Base-by-base conservation (phyloP, 805 yeast genomes). In the Monosporozyma yasuniensis region DNA sequence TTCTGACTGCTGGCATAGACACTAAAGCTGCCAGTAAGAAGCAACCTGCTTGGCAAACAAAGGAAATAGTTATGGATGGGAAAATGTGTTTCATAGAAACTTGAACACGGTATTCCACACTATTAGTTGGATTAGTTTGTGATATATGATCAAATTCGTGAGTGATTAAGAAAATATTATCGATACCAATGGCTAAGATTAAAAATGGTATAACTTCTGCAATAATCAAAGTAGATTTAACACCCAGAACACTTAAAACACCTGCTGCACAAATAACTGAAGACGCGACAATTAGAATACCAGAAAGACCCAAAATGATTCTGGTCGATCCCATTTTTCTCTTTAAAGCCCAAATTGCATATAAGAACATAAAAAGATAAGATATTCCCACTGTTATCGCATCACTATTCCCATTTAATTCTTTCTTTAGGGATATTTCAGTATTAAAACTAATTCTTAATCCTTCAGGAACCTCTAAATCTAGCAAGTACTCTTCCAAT, bases 201-300 rank as follows among this genome's bases (percentile, higher is more conserved):
- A 91, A 71, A 61, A 91, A 91, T 9, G 98, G 98, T 32, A 91
- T 91, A 5, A 91, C 99, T 64, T 93, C 98, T 2, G 98, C 97
- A 50, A 91, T 88, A 55, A 91, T 90, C 42, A 91, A 71, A 0
- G 98, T 91, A 0, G 95, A 86, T 60, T 86, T 87, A 46, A 90
- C 68, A 0, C 93, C 95, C n/a, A 85, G 51, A 5, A 77, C 59
- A 11, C 93, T 78, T 66, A 87, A 85, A 4, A 88, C 57, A 0
- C 98, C 98, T 0, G 89, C 87, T 0, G 97, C 80, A 1, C 95
- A 76, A 0, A 79, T 65, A 0, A 91, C 96, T 0, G 96, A 89
- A 9, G 87, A 65, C 22, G 87, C 67, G 12, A 93, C 96, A 37
- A 90, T 84, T 4, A 80, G 51, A 22, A 91, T 86, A 1, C 98